phyloP scores from a whole-genome alignment of 2,329 filamentous ascomycete genomes.

The Pseudocercospora cruenta region DNA sequence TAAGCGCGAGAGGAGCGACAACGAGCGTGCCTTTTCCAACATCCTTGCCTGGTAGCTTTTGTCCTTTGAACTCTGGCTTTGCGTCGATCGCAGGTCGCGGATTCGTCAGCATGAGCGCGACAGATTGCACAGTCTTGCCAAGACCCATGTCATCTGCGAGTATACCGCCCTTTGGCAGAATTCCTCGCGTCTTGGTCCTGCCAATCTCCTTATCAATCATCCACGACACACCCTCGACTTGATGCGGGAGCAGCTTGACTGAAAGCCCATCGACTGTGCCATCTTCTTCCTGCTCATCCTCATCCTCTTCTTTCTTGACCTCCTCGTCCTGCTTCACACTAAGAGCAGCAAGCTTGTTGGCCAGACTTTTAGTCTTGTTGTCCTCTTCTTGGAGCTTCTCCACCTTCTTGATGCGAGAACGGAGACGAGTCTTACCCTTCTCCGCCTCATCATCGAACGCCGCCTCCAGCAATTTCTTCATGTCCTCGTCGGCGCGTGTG shows the following conservation, averaged over 20 bases:
- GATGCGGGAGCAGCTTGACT: slow-evolving; percentile 88
- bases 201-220: slow-evolving; percentile 93
- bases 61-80: slow-evolving; percentile 59
- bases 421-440: slow-evolving; percentile 48
- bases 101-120: slow-evolving; percentile 84
- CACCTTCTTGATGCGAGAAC: slow-evolving; percentile 50
- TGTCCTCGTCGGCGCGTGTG: slow-evolving; percentile 71
- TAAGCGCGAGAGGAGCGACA: slow-evolving; percentile 88
- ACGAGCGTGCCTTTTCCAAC: slow-evolving; percentile 83
- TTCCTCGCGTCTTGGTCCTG: slow-evolving; percentile 75
- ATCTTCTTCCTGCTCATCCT: slow-evolving; percentile 56
- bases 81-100: slow-evolving; percentile 58
- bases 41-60: slow-evolving; percentile 65
- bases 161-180: slow-evolving; percentile 87
- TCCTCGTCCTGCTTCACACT: slow-evolving; percentile 50
- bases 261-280: slow-evolving; percentile 77
- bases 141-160: slow-evolving; percentile 97
- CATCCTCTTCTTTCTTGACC: slow-evolving; percentile 49
- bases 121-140: slow-evolving; percentile 93
- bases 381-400: slow-evolving; percentile 33
- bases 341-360: slow-evolving; percentile 49
- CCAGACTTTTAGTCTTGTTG: slow-evolving; percentile 45
- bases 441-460: slow-evolving; percentile 76
- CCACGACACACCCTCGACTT: slow-evolving; percentile 92
- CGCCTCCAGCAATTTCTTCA: slow-evolving; percentile 81